Percentiles rank a stretch among this genome's conserved stretches.
Conservation (phyloP, 352 stramenopile genomes). For the Chrysophaeum taylorii region DNA sequence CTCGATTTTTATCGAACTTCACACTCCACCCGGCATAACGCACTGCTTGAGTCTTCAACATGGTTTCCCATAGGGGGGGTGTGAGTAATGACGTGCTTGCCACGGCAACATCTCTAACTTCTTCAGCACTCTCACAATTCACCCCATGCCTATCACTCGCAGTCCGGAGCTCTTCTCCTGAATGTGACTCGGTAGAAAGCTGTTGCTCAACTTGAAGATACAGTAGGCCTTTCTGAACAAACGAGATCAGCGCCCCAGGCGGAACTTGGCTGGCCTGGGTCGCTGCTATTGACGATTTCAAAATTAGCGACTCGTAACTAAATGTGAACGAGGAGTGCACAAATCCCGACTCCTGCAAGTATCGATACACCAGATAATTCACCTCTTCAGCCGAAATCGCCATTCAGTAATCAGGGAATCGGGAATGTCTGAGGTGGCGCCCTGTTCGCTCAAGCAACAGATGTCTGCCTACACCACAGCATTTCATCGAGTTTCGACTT, state of each 20-base stretch:
- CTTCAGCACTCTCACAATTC: neutral
- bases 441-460: too few relatives aligned
- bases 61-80: too few relatives aligned
- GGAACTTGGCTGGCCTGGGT: conserved; percentile 65
- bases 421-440: too few relatives aligned
- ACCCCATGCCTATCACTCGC: neutral
- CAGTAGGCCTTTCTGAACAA: conserved; percentile 95
- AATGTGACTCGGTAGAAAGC: too few relatives aligned
- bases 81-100: too few relatives aligned
- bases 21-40: neutral
- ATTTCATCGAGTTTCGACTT: too few relatives aligned
- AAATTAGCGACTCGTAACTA: conserved; percentile 89
- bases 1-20: conserved; percentile 3
- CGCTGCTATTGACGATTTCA: conserved; percentile 77
- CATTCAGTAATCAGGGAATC: too few relatives aligned
- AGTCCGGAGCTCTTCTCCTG: neutral
- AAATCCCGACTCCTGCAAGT: conserved; percentile 80
- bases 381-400: conserved; percentile 88
- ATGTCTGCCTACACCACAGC: too few relatives aligned
- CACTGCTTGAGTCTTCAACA: neutral
- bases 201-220: conserved; percentile 83
- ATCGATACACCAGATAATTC: conserved; percentile 95
- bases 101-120: neutral
- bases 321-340: conserved; percentile 94
- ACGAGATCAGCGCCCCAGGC: conserved; percentile 88